Conservation (phyloP, 2,329 filamentous ascomycete species). For the Ascochyta pisi region DNA sequence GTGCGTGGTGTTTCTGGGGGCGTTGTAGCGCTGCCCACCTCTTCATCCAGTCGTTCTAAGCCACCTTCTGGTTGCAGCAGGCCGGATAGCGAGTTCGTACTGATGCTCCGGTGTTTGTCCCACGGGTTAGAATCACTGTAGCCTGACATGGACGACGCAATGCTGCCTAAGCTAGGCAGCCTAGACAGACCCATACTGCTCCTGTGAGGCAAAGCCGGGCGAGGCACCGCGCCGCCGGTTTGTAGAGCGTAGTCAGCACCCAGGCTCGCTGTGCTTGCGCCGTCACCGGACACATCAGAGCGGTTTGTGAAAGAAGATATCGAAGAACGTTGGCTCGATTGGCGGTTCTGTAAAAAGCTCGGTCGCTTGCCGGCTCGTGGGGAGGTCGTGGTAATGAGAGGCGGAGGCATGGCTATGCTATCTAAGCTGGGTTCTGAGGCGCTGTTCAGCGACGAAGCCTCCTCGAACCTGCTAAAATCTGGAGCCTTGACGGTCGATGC, state of each 20-base stretch:
- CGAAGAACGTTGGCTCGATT: conserved; percentile 65
- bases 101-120: conserved; percentile 53
- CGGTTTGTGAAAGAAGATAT: conserved; percentile 62
- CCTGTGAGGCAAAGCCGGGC: conserved; percentile 45
- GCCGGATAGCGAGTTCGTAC: conserved; percentile 44
- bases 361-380: conserved; percentile 55
- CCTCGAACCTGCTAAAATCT: conserved; percentile 41
- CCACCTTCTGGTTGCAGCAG: conserved; percentile 52
- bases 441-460: conserved; percentile 36
- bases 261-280: conserved; percentile 76
- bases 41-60: conserved; percentile 66
- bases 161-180: conserved; percentile 86
- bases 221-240: conserved; percentile 75
- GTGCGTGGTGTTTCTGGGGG: conserved; percentile 73
- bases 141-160: conserved; percentile 74
- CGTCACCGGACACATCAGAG: conserved; percentile 64
- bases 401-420: conserved; percentile 25
- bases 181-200: conserved; percentile 69
- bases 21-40: conserved; percentile 56
- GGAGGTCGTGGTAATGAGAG: conserved; percentile 29
- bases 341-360: conserved; percentile 62
- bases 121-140: conserved; percentile 55
- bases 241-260: conserved; percentile 83
- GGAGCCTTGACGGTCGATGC: conserved; percentile 50
- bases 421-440: conserved; percentile 43